Conservation (phyloP, 352 stramenopile genomes). For the Phytophthora hibernalis region DNA sequence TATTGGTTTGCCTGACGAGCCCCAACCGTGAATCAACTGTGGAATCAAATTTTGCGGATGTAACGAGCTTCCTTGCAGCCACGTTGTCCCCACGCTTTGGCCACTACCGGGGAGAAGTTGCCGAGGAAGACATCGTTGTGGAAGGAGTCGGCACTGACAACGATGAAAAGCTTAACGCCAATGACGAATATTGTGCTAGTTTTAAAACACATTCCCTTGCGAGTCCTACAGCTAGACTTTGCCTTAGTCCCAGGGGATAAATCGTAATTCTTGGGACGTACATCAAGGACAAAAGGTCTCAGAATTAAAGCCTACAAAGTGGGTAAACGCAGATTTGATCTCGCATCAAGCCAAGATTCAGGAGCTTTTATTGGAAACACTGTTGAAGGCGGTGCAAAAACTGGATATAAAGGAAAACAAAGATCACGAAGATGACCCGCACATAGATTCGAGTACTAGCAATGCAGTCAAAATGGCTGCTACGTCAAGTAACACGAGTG, state of each 20-base stretch:
- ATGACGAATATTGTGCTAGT: conserved; percentile 3
- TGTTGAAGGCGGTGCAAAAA: conserved; percentile 77
- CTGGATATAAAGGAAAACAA: conserved; percentile 75
- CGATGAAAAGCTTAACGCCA: background rate
- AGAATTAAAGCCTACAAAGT: conserved; percentile 5
- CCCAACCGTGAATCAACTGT: conserved; percentile 38
- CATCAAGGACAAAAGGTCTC: conserved; percentile 5
- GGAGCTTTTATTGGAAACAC: conserved; percentile 66
- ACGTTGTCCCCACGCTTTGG: conserved; percentile 68
- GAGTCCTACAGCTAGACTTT: conserved; percentile 43
- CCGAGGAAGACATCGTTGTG: conserved; percentile 11
- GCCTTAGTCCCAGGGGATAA: conserved; percentile 57
- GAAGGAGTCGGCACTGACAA: conserved; percentile 9
- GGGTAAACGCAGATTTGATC: conserved; percentile 15
- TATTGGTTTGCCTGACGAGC: conserved; percentile 73
- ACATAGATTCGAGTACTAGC: conserved; percentile 11
- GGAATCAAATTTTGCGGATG: conserved; percentile 72
- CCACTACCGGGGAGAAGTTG: conserved; percentile 12
- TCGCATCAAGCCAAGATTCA: conserved; percentile 57
- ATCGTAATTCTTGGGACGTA: conserved; percentile 11
- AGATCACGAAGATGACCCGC: conserved; percentile 44
- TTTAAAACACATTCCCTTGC: conserved; percentile 21
- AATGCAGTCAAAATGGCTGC: conserved; percentile 3
- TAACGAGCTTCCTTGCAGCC: conserved; percentile 64
- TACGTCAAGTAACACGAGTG: conserved; percentile 10